These are phyloP conservation scores for Oryza punctata DNA, from an alignment of 176 grass and related monocot genomes.

Conservation along the genomic window DNA sequence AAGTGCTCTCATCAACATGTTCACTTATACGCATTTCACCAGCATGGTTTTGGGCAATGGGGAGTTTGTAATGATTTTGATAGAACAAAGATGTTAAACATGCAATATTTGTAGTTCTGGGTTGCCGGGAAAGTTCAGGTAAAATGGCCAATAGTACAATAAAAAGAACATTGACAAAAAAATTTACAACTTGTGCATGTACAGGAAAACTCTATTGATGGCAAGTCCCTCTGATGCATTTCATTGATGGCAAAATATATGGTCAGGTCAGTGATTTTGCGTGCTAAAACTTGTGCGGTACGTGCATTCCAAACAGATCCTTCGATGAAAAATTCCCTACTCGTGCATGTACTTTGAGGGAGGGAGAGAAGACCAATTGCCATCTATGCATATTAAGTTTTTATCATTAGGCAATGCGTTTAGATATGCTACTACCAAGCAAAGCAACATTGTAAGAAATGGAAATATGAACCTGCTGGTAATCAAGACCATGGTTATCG, in stretches of 20 bases:
- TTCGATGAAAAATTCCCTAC: neutral
- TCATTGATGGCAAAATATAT: neutral
- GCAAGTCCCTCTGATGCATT: neutral
- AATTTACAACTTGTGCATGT: neutral
- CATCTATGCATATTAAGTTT: constrained; percentile 27
- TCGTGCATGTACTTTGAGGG: neutral
- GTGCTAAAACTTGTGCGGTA: neutral
- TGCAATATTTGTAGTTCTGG: neutral
- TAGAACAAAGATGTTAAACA: neutral
- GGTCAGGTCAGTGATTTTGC: neutral
- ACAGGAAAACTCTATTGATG: neutral
- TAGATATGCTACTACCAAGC: neutral
- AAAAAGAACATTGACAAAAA: neutral
- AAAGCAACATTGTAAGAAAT: neutral
- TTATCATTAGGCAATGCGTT: constrained; percentile 34
- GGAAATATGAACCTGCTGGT: neutral
- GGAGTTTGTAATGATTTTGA: too few relatives aligned
- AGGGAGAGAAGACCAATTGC: neutral
- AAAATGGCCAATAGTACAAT: neutral
- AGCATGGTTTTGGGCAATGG: too few relatives aligned
- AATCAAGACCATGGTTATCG: neutral
- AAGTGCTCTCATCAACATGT: too few relatives aligned
- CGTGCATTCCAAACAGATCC: neutral
- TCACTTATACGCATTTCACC: too few relatives aligned
- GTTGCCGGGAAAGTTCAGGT: neutral